phyloP scores from a whole-genome alignment of 2,329 filamentous ascomycete species.

The Ophiostoma himal-ulmi region DNA sequence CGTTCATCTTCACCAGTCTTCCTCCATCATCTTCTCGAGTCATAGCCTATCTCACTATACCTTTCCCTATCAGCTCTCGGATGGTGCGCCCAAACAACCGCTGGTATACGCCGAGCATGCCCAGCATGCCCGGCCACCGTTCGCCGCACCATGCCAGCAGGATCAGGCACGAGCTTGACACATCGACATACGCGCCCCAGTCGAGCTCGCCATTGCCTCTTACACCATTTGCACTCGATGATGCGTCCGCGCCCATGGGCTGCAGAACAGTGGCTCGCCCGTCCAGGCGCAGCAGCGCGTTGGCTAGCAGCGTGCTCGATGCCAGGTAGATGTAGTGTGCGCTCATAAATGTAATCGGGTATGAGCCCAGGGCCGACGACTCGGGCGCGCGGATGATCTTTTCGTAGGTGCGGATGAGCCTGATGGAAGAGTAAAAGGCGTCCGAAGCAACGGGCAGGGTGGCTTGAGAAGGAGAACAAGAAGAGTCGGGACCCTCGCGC shows the following conservation, averaged over 20 bases:
- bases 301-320: constrained; percentile 31
- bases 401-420: constrained; percentile 31
- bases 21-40: neutral
- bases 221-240: neutral
- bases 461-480: neutral
- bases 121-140: constrained; percentile 25
- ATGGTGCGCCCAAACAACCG: constrained; percentile 19
- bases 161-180: constrained; percentile 22
- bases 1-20: neutral
- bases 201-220: constrained; percentile 13
- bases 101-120: constrained; percentile 24
- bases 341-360: constrained; percentile 32
- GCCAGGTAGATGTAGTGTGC: constrained; percentile 34
- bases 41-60: constrained; percentile 8
- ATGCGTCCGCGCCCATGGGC: constrained; percentile 21
- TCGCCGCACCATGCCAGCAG: constrained; percentile 25
- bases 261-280: constrained; percentile 28
- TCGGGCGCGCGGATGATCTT: constrained; percentile 31
- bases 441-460: constrained; percentile 28
- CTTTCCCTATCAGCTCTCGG: constrained; percentile 20
- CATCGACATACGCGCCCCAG: constrained; percentile 25
- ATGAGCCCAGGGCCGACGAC: constrained; percentile 29
- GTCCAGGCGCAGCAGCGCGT: constrained; percentile 31
- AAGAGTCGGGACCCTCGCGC: neutral
- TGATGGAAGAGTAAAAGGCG: constrained; percentile 30